These are phyloP conservation scores for Glutinoglossum americanum DNA, from an alignment of 495 filamentous ascomycete genomes.

Conservation along the genomic window DNA sequence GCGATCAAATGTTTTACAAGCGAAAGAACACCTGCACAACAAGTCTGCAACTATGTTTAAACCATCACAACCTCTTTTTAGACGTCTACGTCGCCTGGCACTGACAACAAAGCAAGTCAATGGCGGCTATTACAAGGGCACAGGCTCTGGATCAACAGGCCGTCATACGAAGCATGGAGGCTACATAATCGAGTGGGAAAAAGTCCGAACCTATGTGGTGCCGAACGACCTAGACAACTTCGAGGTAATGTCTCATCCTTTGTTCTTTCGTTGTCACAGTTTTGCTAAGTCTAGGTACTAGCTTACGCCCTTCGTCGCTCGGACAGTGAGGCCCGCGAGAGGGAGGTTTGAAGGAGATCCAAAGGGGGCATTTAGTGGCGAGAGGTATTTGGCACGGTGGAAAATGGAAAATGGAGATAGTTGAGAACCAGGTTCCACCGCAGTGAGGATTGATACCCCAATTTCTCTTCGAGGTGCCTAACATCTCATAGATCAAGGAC, in stretches of 20 bases:
- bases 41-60: constrained; percentile 27
- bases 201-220: constrained; percentile 77
- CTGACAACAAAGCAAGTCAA: constrained; percentile 83
- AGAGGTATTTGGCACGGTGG: constrained; percentile 40
- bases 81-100: constrained; percentile 40
- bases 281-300: constrained; percentile 14
- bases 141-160: constrained; percentile 67
- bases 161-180: constrained; percentile 65
- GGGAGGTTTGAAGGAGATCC: constrained; percentile 27
- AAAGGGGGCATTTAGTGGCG: constrained; percentile 31
- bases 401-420: constrained; percentile 45
- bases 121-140: constrained; percentile 95
- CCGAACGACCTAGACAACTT: constrained; percentile 44
- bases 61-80: constrained; percentile 48
- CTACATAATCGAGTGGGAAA: constrained; percentile 61
- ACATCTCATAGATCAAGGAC: neutral
- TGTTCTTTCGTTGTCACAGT: neutral
- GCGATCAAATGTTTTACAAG: neutral
- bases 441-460: neutral
- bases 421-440: constrained; percentile 15
- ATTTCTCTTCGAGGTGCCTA: neutral
- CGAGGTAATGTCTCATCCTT: constrained; percentile 31
- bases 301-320: constrained; percentile 77
- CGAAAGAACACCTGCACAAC: neutral
- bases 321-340: constrained; percentile 26